A percentile compares a stretch with the other conserved stretches of the same genome.
Evolutionary conservation across 495 filamentous ascomycete species (phyloP).

Genomic region (Pyrenula massariospora): DNA sequence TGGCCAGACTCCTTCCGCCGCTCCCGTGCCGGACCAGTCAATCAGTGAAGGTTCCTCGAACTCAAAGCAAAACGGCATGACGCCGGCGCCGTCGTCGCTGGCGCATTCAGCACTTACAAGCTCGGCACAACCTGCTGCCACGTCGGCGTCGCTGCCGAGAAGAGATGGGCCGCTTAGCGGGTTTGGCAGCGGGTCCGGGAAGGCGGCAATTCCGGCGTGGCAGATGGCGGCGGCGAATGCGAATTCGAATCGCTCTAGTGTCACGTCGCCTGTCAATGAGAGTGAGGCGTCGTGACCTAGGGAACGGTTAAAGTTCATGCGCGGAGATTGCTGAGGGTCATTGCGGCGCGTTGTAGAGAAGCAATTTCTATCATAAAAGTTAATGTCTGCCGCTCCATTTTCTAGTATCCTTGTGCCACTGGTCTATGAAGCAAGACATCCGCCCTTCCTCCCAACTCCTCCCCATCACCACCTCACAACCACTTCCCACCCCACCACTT

Average conservation of each 20-base stretch:
- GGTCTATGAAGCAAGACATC: too few species aligned
- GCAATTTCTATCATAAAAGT: too few species aligned
- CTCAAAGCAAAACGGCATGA: slow-evolving; percentile 13
- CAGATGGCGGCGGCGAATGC: slow-evolving; percentile 62
- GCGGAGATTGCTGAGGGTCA: too few species aligned
- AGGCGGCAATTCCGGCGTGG: slow-evolving; percentile 80
- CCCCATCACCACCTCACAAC: too few species aligned
- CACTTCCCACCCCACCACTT: too few species aligned
- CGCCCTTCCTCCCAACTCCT: too few species aligned
- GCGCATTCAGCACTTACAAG: slow-evolving; percentile 22
- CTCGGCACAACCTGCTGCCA: slow-evolving; percentile 20
- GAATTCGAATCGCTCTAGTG: not conserved
- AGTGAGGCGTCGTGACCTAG: not conserved
- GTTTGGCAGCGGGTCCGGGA: slow-evolving; percentile 30
- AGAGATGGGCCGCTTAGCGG: slow-evolving; percentile 28
- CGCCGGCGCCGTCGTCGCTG: slow-evolving; percentile 20
- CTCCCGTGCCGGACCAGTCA: slow-evolving; percentile 18
- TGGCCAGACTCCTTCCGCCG: slow-evolving; percentile 7
- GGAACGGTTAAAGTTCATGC: too few species aligned
- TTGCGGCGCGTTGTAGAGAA: too few species aligned
- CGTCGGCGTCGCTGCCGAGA: slow-evolving; percentile 23
- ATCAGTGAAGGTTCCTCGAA: slow-evolving; percentile 18
- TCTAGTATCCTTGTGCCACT: too few species aligned
- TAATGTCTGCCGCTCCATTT: too few species aligned
- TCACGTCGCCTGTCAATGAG: not conserved